Evolutionary conservation across 495 filamentous ascomycete species (phyloP), one percentile per base, ranked within the genome.

Genomic region (Tuber brumale): DNA sequence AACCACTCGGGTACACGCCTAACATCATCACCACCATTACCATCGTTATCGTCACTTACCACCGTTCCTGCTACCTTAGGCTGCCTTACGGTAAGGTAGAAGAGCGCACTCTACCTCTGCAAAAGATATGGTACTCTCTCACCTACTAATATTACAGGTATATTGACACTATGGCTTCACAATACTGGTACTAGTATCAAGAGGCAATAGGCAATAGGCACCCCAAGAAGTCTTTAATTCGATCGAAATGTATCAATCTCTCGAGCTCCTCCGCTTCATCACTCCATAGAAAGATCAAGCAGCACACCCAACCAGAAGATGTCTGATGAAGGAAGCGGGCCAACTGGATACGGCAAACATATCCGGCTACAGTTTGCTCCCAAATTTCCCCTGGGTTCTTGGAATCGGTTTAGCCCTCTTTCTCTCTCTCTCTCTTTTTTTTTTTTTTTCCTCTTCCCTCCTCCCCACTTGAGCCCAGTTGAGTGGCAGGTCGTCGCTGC

Each of bases 311-410:
- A 57, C 21, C 61, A 72, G 46, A 19, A 45, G 73, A 71, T 73
- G 72, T 72, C 57, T 73, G 42, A 43, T 70, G 76, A 71, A 75
- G 48, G 74, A 76, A 72, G 75, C 78, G 70, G 74, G 71, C 45
- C 57, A 71, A 80, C 76, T 79, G 78, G 75, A 81, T 75, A 81
- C 75, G 79, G 78, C 72, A 81, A 81, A 81, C 78, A 79, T 75
- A 74, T 73, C 79, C 78, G 79, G 75, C 72, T 71, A 70, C 69
- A 81, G 45, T 27, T 48, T 31, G n/a, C 70, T 74, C 23, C 70
- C 57, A 66, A 66, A 27, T 27, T 27, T 35, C 51, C 10, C n/a
- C 57, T 14, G 57, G 57, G 12, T 61, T 61, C 51, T 61, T 31
- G 14, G 57, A 66, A 66, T 66, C 4, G 57, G 57, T 35, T 66